These are phyloP conservation scores for Agarophyton chilense DNA, from an alignment of 23 red algal species.

Conservation along the genomic window DNA sequence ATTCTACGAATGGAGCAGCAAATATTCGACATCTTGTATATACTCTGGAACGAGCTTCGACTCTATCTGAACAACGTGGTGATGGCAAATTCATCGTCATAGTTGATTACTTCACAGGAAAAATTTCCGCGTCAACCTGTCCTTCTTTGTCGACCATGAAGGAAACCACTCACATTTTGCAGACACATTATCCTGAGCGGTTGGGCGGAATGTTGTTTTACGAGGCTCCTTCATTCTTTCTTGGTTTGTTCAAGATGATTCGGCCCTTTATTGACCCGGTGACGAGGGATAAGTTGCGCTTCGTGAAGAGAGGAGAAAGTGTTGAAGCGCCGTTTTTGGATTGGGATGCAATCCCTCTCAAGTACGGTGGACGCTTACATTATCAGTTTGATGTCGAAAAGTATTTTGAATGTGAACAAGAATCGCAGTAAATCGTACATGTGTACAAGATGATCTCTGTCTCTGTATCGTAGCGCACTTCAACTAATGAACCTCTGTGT, in stretches of 20 bases:
- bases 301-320: conserved; percentile 41
- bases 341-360: conserved; percentile 9
- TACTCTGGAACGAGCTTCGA: conserved; percentile 70
- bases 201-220: conserved; percentile 76
- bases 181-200: conserved; percentile 84
- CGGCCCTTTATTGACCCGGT: conserved; percentile 92
- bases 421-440: not conserved
- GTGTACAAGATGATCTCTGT: not conserved
- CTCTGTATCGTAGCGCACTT: not conserved
- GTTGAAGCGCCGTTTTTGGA: conserved; percentile 38
- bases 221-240: conserved; percentile 77
- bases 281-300: conserved; percentile 83
- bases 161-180: conserved; percentile 72
- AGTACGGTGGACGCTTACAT: conserved; percentile 39
- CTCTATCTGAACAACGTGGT: conserved; percentile 22
- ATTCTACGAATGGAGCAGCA: conserved; percentile 10
- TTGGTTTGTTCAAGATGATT: conserved; percentile 76
- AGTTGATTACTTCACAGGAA: conserved; percentile 71
- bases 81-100: conserved; percentile 63
- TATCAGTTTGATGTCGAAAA: conserved; percentile 15
- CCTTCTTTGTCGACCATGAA: conserved; percentile 49
- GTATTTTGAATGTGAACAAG: conserved; percentile 34
- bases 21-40: conserved; percentile 74
- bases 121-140: conserved; percentile 44
- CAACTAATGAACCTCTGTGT: not conserved